phyloP scores from a whole-genome alignment of 768 basidiomycete genomes.

The Amanita rimosa region DNA sequence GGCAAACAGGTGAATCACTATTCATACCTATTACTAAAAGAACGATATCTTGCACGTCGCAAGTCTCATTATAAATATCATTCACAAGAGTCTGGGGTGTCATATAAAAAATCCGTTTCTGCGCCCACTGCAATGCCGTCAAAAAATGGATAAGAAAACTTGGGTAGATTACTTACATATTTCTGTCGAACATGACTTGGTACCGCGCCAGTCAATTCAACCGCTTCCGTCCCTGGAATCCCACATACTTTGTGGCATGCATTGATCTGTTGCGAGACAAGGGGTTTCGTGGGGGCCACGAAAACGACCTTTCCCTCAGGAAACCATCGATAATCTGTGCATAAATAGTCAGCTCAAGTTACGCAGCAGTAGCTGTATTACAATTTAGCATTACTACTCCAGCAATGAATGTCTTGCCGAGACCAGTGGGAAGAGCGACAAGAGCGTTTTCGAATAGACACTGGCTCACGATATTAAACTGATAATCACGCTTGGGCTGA shows the following conservation, averaged over 20 bases:
- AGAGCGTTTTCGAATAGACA: constrained; percentile 89
- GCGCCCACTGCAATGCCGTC: constrained; percentile 44
- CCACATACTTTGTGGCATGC: constrained; percentile 92
- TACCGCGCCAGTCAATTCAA: constrained; percentile 79
- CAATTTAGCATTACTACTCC: constrained; percentile 96
- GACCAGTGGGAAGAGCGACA: constrained; percentile 88
- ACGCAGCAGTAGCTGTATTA: neutral
- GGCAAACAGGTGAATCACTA: constrained; percentile 8
- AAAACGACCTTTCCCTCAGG: constrained; percentile 89
- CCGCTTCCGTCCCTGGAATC: constrained; percentile 77
- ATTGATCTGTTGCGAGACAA: constrained; percentile 90
- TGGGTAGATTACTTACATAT: constrained; percentile 33
- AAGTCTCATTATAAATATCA: constrained; percentile 61
- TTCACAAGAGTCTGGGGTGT: constrained; percentile 93
- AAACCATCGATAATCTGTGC: constrained; percentile 81
- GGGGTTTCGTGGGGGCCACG: constrained; percentile 91
- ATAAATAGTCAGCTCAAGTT: constrained; percentile 3
- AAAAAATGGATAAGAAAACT: neutral
- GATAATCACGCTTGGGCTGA: constrained; percentile 81
- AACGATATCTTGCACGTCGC: constrained; percentile 73
- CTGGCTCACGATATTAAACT: constrained; percentile 82
- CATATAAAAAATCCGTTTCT: constrained; percentile 88
- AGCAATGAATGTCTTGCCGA: constrained; percentile 98
- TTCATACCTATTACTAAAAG: constrained; percentile 77
- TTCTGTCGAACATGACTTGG: constrained; percentile 37